Conservation (phyloP, 805 yeast species). For the Candida mattraensis region DNA sequence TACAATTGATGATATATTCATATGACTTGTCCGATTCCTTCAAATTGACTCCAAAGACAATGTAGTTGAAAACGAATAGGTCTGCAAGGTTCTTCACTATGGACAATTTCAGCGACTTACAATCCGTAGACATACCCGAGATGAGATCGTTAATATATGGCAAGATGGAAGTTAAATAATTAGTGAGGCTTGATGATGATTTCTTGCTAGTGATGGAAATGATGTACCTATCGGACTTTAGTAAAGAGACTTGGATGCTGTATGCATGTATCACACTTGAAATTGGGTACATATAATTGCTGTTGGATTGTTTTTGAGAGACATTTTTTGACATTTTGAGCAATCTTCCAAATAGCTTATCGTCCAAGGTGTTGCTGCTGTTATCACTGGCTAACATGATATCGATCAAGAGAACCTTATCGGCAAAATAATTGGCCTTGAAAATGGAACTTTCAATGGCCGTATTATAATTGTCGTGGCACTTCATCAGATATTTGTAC, state of each 20-base stretch:
- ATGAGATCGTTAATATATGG: slow-evolving; percentile 21
- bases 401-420: slow-evolving; percentile 30
- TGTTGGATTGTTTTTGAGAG: slow-evolving; percentile 19
- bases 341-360: slow-evolving; percentile 31
- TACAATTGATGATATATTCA: slow-evolving; percentile 23
- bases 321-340: slow-evolving; percentile 30
- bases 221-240: slow-evolving; percentile 34
- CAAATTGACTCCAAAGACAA: slow-evolving; percentile 30
- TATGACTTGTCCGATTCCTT: slow-evolving; percentile 27
- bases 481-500: slow-evolving; percentile 34
- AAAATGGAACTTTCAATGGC: slow-evolving; percentile 32
- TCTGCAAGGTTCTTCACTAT: slow-evolving; percentile 33
- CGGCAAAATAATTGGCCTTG: slow-evolving; percentile 34
- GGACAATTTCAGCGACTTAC: slow-evolving; percentile 30
- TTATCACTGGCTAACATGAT: slow-evolving; percentile 30
- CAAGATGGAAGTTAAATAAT: slow-evolving; percentile 25
- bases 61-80: slow-evolving; percentile 32
- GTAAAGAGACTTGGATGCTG: slow-evolving; percentile 28
- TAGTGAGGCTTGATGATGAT: slow-evolving; percentile 16
- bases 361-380: slow-evolving; percentile 29
- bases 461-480: slow-evolving; percentile 34
- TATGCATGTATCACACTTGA: slow-evolving; percentile 30
- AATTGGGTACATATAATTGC: slow-evolving; percentile 31
- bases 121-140: slow-evolving; percentile 28
- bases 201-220: slow-evolving; percentile 27